Evolutionary conservation across 148 eudicot species (phyloP).

Genomic region (Camellia granthamiana): DNA sequence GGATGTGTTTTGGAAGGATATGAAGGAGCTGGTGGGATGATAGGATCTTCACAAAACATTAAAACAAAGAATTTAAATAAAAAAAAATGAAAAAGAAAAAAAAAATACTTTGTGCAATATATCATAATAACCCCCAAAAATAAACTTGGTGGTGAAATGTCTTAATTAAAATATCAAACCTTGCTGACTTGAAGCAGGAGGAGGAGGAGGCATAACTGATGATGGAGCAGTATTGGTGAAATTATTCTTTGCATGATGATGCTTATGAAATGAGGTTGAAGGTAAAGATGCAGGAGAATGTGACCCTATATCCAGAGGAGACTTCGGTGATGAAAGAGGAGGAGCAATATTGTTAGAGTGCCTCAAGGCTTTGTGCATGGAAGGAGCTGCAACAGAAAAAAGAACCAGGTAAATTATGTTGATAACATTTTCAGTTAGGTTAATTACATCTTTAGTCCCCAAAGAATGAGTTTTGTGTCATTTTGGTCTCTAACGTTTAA

Average conservation of each 20-base stretch:
- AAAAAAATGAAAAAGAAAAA: not conserved
- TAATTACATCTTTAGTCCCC: too few relatives aligned
- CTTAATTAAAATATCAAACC: constrained; percentile 16
- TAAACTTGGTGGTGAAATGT: not conserved
- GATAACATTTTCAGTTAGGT: not conserved
- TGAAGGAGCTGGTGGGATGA: constrained; percentile 9
- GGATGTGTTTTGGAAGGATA: constrained; percentile 18
- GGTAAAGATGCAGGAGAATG: constrained; percentile 42
- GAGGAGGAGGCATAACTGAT: constrained; percentile 8
- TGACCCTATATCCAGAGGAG: constrained; percentile 22
- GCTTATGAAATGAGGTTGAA: constrained; percentile 26
- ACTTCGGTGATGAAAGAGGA: constrained; percentile 25
- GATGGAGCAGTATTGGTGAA: constrained; percentile 15
- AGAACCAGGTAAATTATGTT: constrained; percentile 2
- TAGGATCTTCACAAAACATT: constrained; percentile 3
- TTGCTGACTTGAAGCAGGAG: constrained; percentile 25
- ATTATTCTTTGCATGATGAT: constrained; percentile 12
- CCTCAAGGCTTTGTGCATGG: constrained; percentile 17
- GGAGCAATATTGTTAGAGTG: constrained; percentile 20
- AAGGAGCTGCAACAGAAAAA: constrained; percentile 33
- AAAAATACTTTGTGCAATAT: not conserved
- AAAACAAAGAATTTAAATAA: not conserved
- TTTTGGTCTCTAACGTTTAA: too few relatives aligned
- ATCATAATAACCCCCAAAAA: not conserved
- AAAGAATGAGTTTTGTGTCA: too few relatives aligned